These are phyloP conservation scores for Gloeopeniophorella convolvens DNA, from an alignment of 768 basidiomycete genomes.

Conservation along the genomic window DNA sequence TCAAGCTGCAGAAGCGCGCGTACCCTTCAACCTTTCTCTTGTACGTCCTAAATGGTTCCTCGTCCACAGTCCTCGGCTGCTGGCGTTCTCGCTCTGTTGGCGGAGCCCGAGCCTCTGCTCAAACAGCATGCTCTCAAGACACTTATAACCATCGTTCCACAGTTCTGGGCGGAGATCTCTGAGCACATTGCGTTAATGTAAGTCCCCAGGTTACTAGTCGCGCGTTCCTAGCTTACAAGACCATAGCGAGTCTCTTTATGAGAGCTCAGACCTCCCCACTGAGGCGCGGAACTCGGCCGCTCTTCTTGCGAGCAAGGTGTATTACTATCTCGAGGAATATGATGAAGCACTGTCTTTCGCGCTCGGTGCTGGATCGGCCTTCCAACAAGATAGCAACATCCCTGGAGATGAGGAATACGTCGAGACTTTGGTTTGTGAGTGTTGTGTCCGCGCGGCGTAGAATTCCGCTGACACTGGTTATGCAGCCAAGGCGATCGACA, in stretches of 20 bases:
- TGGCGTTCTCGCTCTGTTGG: slow-evolving; percentile 86
- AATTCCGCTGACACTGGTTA: not conserved
- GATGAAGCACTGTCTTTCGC: slow-evolving; percentile 96
- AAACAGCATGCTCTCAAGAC: slow-evolving; percentile 87
- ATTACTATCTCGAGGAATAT: slow-evolving; percentile 93
- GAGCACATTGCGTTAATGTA: slow-evolving; percentile 89
- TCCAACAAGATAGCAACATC: slow-evolving; percentile 63
- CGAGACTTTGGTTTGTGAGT: slow-evolving; percentile 91
- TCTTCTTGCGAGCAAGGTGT: slow-evolving; percentile 93
- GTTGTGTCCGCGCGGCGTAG: not conserved
- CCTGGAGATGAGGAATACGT: slow-evolving; percentile 77
- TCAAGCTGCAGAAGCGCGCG: slow-evolving; percentile 8
- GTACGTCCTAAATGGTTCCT: slow-evolving; percentile 47
- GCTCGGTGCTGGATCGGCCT: slow-evolving; percentile 81
- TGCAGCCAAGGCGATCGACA: slow-evolving; percentile 91
- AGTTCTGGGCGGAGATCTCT: slow-evolving; percentile 98
- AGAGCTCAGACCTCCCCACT: slow-evolving; percentile 68
- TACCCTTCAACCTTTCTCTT: slow-evolving; percentile 16
- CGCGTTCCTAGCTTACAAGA: slow-evolving; percentile 6
- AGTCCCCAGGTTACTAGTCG: slow-evolving; percentile 28
- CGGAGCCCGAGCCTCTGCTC: slow-evolving; percentile 81
- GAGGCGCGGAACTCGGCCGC: slow-evolving; percentile 79
- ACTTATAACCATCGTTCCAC: slow-evolving; percentile 77
- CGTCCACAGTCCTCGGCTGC: slow-evolving; percentile 77
- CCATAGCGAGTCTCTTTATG: slow-evolving; percentile 82